Conservation (phyloP, 2,329 filamentous ascomycete species). For the Aspergillus intermedius region DNA sequence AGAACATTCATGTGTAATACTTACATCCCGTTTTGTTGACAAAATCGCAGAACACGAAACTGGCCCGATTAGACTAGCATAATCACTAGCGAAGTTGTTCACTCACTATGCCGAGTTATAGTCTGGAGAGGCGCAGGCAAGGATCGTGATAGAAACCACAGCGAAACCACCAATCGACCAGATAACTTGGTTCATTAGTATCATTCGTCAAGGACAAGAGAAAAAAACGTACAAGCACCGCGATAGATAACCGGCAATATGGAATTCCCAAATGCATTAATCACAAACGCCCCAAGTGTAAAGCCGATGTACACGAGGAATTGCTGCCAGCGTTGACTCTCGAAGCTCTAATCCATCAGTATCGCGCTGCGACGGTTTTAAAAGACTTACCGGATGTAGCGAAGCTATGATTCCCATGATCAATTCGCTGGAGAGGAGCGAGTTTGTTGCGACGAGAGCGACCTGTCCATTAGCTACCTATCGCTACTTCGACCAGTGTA, state of each 20-base stretch:
- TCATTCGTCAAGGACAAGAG: background rate
- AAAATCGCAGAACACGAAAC: constrained; percentile 55
- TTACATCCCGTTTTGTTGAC: constrained; percentile 59
- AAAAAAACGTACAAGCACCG: constrained; percentile 43
- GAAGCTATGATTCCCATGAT: constrained; percentile 59
- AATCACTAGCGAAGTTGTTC: background rate
- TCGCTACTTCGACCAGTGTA: constrained; percentile 5
- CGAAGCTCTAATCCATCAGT: constrained; percentile 37
- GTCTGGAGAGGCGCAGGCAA: constrained; percentile 59
- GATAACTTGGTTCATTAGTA: constrained; percentile 38
- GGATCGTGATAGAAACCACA: constrained; percentile 61
- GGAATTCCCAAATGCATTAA: constrained; percentile 60
- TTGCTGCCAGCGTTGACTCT: constrained; percentile 58
- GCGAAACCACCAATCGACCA: constrained; percentile 65
- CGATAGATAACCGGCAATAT: constrained; percentile 61
- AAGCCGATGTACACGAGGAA: constrained; percentile 65
- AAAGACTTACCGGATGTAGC: constrained; percentile 42
- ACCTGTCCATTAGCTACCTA: constrained; percentile 18
- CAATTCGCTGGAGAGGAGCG: constrained; percentile 60
- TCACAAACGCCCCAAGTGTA: constrained; percentile 52
- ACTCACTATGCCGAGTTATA: constrained; percentile 57
- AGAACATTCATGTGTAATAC: background rate
- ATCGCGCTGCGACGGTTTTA: background rate
- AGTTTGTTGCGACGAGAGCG: constrained; percentile 60
- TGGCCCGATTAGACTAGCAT: constrained; percentile 6